A percentile compares a stretch with the other conserved stretches of the same genome.
Evolutionary conservation across 345 rosid species (phyloP).

Genomic region (Aquilaria sinensis): DNA sequence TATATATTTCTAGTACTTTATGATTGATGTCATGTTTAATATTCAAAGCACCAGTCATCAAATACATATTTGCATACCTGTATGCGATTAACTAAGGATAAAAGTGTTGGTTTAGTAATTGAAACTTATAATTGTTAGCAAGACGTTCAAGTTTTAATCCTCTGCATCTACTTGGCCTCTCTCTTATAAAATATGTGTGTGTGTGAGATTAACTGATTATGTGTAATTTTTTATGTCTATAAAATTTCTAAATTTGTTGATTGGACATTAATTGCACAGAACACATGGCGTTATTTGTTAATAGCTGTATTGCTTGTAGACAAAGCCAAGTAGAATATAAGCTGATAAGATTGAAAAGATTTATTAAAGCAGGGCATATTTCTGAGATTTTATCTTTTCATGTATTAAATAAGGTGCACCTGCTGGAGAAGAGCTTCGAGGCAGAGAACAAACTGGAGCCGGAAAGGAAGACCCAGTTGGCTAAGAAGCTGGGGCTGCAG

Average conservation of each 20-base stretch:
- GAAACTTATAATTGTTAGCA: neutral
- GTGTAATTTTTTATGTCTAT: no score
- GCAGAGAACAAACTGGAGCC: conserved; percentile 97
- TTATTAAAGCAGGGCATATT: neutral
- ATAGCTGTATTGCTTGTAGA: neutral
- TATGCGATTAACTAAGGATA: neutral
- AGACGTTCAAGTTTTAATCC: neutral
- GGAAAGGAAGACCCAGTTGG: conserved; percentile 73
- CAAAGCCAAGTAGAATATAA: neutral
- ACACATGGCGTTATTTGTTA: neutral
- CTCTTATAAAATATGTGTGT: no score
- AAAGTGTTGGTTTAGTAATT: conserved; percentile 16
- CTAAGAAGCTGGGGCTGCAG: conserved; percentile 83
- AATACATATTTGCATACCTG: conserved; percentile 9
- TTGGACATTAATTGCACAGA: neutral
- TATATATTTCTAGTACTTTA: no score
- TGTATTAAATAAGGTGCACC: conserved; percentile 37
- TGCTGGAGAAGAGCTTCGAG: conserved; percentile 92
- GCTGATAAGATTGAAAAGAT: no score
- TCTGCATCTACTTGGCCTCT: no score
- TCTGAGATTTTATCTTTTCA: neutral
- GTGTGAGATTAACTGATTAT: no score
- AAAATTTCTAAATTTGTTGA: no score
- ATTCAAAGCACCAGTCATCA: conserved; percentile 1
- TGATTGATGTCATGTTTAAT: conserved; percentile 3